phyloP scores from a whole-genome alignment of 2,329 filamentous ascomycete genomes.

The Fusarium nisikadoi region DNA sequence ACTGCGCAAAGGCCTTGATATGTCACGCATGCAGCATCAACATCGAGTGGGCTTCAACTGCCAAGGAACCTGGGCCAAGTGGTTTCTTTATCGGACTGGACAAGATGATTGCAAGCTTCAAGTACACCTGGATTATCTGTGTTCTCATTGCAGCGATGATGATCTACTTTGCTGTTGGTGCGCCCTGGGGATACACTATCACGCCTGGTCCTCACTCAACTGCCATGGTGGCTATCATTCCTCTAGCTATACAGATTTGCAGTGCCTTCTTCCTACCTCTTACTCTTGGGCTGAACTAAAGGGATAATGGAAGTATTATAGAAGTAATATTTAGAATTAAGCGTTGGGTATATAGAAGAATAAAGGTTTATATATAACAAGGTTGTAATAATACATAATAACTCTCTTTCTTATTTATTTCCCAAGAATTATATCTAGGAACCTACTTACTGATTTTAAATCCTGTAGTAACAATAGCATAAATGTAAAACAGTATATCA shows the following conservation, averaged over 20 bases:
- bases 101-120: constrained; percentile 58
- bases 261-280: constrained; percentile 40
- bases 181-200: constrained; percentile 41
- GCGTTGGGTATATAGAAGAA: too few species aligned
- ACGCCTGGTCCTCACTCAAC: constrained; percentile 37
- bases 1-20: constrained; percentile 43
- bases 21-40: constrained; percentile 43
- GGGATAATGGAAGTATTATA: too few species aligned
- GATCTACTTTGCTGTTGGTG: constrained; percentile 44
- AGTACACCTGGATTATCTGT: constrained; percentile 50
- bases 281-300: constrained; percentile 37
- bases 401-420: too few species aligned
- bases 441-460: too few species aligned
- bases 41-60: constrained; percentile 46
- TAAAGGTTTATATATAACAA: too few species aligned
- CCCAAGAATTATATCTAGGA: too few species aligned
- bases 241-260: constrained; percentile 40
- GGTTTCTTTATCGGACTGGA: constrained; percentile 49
- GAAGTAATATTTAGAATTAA: too few species aligned
- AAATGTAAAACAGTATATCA: too few species aligned
- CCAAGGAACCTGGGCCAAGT: constrained; percentile 44
- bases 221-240: constrained; percentile 42
- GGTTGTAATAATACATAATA: too few species aligned
- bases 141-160: constrained; percentile 37
- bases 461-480: too few species aligned